Conservation (phyloP, 2,329 filamentous ascomycete species). For the Endothia cerciana region DNA sequence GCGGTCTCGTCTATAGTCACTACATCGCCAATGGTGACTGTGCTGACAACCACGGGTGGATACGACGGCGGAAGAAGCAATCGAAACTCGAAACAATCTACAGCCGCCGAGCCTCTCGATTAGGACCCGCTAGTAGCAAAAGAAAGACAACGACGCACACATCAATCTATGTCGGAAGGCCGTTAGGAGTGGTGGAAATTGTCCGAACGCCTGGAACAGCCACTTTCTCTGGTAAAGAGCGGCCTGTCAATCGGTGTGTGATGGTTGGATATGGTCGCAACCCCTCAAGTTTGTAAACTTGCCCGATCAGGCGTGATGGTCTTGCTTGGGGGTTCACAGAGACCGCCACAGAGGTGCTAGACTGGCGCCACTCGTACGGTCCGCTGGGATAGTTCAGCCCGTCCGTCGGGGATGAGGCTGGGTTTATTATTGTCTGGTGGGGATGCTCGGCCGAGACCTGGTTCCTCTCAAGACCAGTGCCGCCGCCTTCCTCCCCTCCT, state of each 20-base stretch:
- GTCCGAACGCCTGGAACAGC: neutral
- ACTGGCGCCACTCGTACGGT: neutral
- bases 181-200: neutral
- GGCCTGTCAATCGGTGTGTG: neutral
- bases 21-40: neutral
- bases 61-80: neutral
- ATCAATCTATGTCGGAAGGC: neutral
- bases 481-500: too few species aligned
- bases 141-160: neutral
- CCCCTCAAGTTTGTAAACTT: neutral
- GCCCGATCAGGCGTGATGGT: constrained; percentile 5
- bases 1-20: neutral
- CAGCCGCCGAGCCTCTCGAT: constrained; percentile 18
- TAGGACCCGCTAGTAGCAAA: neutral
- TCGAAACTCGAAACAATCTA: constrained; percentile 20
- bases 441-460: constrained; percentile 2
- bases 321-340: neutral
- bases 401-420: too few species aligned
- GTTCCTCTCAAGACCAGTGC: neutral
- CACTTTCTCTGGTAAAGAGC: neutral
- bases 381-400: neutral
- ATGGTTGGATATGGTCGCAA: neutral
- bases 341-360: neutral
- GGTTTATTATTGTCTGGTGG: neutral
- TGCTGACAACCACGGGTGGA: neutral